A percentile compares a stretch with the other conserved stretches of the same genome.
Evolutionary conservation across 441 rosid genomes (phyloP).

Genomic region (Erysimum pusillum): DNA sequence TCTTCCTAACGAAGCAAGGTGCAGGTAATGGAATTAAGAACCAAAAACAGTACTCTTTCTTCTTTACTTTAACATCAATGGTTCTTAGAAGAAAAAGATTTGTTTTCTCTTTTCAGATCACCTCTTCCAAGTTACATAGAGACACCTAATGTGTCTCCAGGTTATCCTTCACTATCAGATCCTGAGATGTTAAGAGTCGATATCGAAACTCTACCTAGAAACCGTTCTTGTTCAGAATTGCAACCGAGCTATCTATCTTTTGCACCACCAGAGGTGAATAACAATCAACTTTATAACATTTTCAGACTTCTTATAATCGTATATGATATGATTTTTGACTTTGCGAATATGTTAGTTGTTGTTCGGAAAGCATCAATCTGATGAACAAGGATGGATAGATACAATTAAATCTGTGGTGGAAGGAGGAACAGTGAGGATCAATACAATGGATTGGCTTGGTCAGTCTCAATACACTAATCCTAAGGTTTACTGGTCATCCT

Average conservation of each 20-base stretch:
- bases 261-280: conserved; percentile 89
- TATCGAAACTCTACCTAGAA: conserved; percentile 57
- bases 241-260: conserved; percentile 76
- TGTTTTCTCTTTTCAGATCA: conserved; percentile 36
- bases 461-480: conserved; percentile 70
- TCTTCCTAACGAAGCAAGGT: conserved; percentile 56
- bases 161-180: conserved; percentile 72
- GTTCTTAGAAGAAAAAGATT: no score
- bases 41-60: no score
- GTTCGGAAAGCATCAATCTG: conserved; percentile 74
- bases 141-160: conserved; percentile 60
- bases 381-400: conserved; percentile 91
- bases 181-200: conserved; percentile 60
- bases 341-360: conserved; percentile 62
- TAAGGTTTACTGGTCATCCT: conserved; percentile 77
- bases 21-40: conserved; percentile 41
- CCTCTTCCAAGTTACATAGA: conserved; percentile 68
- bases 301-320: conserved; percentile 26
- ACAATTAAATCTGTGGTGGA: conserved; percentile 72
- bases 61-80: no score
- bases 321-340: conserved; percentile 33
- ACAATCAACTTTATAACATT: not conserved
- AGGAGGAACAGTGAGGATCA: conserved; percentile 75
- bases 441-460: conserved; percentile 95
- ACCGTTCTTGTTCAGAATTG: conserved; percentile 46